Evolutionary conservation across 148 eudicot species (phyloP), one percentile per base, ranked within the genome.

Genomic region (Salicornia ramosissima): DNA sequence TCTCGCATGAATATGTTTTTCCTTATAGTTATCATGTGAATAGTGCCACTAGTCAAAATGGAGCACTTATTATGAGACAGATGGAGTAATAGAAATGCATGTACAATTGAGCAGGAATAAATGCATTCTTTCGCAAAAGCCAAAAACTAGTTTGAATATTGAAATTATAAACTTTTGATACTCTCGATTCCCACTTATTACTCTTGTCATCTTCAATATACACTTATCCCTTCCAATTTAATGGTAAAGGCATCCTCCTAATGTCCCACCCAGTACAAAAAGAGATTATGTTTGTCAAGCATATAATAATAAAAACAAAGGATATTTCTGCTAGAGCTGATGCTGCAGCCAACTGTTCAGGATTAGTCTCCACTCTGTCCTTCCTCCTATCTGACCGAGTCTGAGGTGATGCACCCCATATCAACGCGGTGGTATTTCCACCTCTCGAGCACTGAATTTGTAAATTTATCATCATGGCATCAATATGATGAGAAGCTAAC

Each of bases 341-440:
- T 81, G 99, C 99, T 53, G 99, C 99, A 74, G 97, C 88, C 80
- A 91, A 77, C 80, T 95, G 97, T 73, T 95, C 99, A 34, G 99
- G 99, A 75, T 95, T 91, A 45, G 99, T 95, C 85, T 95, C 99
- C 39, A 95, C 99, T 69, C 97, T 84, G 68, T 95, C 99, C 78
- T 95, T 95, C 70, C 77, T 80, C 74, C 99, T 81, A 84, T 95
- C 99, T 60, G 88, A 91, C 52, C 97, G 93, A 55, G 96, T 87
- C 69, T 95, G 99, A 40, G 99, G 97, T 50, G 87, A 80, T 70
- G 97, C 99, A 56, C 90, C 99, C 99, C 99, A 95, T 63, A 91
- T 91, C 80, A 89, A 75, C 53, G 99, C 99, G 71, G 91, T 89
- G 29, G 81, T 74, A 67, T 74, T 74, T 58, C 99, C 97, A 80